Evolutionary conservation across 192 early-diverging fungal species (phyloP), one percentile per base, ranked within the genome.

Genomic region (Obelidium mucronatum): DNA sequence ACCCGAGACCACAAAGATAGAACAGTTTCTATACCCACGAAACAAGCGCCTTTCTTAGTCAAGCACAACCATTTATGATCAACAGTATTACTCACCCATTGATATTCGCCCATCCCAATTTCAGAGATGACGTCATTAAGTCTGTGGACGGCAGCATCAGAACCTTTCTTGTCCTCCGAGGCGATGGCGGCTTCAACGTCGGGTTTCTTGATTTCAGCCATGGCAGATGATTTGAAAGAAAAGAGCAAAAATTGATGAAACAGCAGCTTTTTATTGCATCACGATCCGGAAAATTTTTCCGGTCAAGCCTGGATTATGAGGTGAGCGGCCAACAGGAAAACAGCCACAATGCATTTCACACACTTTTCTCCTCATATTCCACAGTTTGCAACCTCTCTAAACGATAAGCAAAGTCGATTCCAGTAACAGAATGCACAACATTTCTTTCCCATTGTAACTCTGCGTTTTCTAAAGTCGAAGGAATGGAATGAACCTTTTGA

Each of bases 61-160:
- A 51, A 51, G 48, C 11, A 51, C 48, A 8, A 22, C 8, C 11
- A 51, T 51, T 51, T 13, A 22, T 13, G 22, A 51, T 13, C 22
- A 22, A 22, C 11, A 22, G 11, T 51, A 13, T 51, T 26, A 58
- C 55, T 58, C 53, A 48, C 42, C 73, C 79, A 81, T 52, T 81
- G 79, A 44, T 51, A 67, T 1, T 39, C 24, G 37, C 66, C 66
- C 66, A 67, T 67, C 11, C 66, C 66, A 44, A 67, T 67, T 39
- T 67, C 66, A 26, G 66, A 67, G 40, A 67, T 42, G 40, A 67
- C 22, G 6, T 67, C 66, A 39, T 67, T 67, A 11, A 67, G 42
- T 28, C 30, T 42, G 24, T 67, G 22, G 26, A 67, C 15, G 2
- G 30, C 61, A 3, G 36, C 35, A 19, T 37, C 31, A 39, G 36